These are phyloP conservation scores for Akanthomyces dipterigenus DNA, from an alignment of 2,329 filamentous ascomycete species.

Conservation along the genomic window DNA sequence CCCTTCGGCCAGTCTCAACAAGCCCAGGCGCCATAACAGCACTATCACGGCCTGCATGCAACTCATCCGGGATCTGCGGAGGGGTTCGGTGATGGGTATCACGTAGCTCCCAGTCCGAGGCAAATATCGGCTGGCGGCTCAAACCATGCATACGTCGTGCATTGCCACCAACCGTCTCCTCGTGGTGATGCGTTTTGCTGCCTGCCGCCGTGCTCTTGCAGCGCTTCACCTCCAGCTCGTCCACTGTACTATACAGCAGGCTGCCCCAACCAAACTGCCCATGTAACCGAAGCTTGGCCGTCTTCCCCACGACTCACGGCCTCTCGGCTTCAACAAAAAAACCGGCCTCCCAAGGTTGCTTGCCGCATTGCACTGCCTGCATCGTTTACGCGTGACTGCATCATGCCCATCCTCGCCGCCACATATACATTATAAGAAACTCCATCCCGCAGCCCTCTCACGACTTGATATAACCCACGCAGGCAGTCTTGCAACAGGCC, in stretches of 20 bases:
- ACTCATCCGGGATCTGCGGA: background rate
- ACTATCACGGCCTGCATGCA: background rate
- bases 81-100: background rate
- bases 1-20: background rate
- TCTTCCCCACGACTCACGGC: background rate
- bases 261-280: slow-evolving; percentile 1
- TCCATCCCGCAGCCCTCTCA: no score
- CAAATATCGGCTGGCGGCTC: background rate
- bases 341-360: background rate
- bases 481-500: background rate
- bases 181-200: background rate
- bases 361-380: background rate
- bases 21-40: background rate
- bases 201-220: background rate
- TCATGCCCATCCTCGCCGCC: background rate
- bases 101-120: slow-evolving; percentile 1
- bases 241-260: no score
- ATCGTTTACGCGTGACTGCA: background rate
- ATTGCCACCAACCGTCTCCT: background rate
- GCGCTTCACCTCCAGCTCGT: background rate
- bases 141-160: background rate
- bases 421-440: background rate
- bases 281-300: background rate
- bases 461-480: no score
- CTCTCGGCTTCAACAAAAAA: slow-evolving; percentile 11